phyloP scores from a whole-genome alignment of 2,329 filamentous ascomycete species.

The Talaromyces sp. region DNA sequence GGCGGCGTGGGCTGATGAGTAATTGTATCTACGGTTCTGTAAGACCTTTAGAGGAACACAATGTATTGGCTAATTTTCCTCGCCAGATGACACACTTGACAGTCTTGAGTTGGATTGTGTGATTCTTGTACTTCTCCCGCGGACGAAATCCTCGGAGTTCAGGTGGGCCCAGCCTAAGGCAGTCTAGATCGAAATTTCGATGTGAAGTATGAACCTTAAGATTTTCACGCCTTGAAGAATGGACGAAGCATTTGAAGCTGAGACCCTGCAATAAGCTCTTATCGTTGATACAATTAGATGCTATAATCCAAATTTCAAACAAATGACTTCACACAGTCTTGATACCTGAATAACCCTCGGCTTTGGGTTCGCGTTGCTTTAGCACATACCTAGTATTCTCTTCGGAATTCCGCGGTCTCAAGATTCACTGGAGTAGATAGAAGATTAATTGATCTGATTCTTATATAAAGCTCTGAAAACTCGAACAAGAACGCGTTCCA shows the following conservation, averaged over 20 bases:
- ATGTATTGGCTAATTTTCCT: not conserved
- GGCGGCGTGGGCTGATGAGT: not conserved
- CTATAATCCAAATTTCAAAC: too few species aligned
- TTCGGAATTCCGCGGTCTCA: not conserved
- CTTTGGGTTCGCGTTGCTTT: too few species aligned
- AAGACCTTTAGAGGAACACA: not conserved
- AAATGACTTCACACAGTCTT: too few species aligned
- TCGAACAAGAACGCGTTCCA: not conserved
- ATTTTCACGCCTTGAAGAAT: not conserved
- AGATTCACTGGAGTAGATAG: too few species aligned
- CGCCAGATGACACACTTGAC: not conserved
- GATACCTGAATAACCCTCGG: too few species aligned
- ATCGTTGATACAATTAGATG: not conserved
- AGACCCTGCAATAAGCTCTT: too few species aligned
- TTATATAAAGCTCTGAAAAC: too few species aligned
- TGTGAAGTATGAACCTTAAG: not conserved
- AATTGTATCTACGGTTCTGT: not conserved
- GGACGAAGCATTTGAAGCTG: too few species aligned
- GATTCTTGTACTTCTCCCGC: not conserved
- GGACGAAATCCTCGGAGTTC: slow-evolving; percentile 11
- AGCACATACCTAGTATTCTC: too few species aligned
- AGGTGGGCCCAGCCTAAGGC: slow-evolving; percentile 6
- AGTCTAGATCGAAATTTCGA: not conserved
- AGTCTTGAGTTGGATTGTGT: not conserved
- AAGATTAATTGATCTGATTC: not conserved